phyloP scores from a whole-genome alignment of 2,329 filamentous ascomycete genomes.

The Hypomyces rosellus region DNA sequence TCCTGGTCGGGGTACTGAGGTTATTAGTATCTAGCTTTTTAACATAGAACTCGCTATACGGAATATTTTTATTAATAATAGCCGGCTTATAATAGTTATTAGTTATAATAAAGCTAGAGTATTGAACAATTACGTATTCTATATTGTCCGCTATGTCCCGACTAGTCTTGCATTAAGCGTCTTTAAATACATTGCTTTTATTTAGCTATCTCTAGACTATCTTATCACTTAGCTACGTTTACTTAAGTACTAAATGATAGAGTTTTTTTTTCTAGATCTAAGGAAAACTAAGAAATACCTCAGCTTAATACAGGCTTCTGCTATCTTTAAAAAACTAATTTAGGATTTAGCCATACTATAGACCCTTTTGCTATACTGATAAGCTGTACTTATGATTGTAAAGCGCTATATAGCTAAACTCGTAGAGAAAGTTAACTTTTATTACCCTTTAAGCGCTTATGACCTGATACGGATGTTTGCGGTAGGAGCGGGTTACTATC shows the following conservation, averaged over 20 bases:
- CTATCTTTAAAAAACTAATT: too few relatives aligned
- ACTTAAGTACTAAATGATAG: not conserved
- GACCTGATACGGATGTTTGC: too few relatives aligned
- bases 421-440: too few relatives aligned
- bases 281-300: not conserved
- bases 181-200: not conserved
- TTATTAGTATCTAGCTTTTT: not conserved
- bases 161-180: not conserved
- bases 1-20: not conserved
- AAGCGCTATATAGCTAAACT: too few relatives aligned
- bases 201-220: not conserved
- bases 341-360: too few relatives aligned
- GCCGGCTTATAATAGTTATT: conserved; percentile 1
- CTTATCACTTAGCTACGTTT: not conserved
- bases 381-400: too few relatives aligned
- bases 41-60: conserved; percentile 1
- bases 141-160: conserved; percentile 1
- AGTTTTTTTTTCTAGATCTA: not conserved
- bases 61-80: conserved; percentile 2
- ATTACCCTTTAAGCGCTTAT: too few relatives aligned
- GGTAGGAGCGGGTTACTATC: too few relatives aligned
- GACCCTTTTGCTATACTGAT: too few relatives aligned
- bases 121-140: conserved; percentile 4
- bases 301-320: too few relatives aligned
- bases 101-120: conserved; percentile 3